Evolutionary conservation across 1,284 basidiomycete species (phyloP), one percentile per base, ranked within the genome.

Genomic region (Ceratobasidium sp.): DNA sequence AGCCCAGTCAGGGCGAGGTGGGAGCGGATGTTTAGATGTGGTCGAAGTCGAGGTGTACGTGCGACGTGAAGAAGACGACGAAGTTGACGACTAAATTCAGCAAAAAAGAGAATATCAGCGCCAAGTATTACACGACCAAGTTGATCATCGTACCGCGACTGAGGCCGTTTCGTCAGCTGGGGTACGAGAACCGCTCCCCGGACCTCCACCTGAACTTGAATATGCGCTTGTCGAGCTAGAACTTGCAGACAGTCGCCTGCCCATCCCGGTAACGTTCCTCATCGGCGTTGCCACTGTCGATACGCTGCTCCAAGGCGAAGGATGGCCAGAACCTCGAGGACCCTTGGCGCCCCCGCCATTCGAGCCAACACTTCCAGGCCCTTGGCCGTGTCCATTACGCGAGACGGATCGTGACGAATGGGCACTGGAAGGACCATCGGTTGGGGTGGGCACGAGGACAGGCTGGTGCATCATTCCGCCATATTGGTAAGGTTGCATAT

Each of bases 1-100:
- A 21, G 92, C 92, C 91, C 91, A 93, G 78, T 93, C 91, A 46
- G 91, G 91, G 72, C 91, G 85, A 3, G 90, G 82, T 12, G 91
- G 91, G 55, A 93, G 83, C 28, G 91, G 91, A 77, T 93, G 91
- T 77, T 89, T 87, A 41, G 89, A 89, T 1, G 90, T 89, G 0
- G 87, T 81, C 0, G 81, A 80, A 3, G 85, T 89, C 32, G 90
- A 91, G 0, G 89, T 90, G 76, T 86, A 91, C 8, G 90, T 90
- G 75, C 86, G 85, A 58, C 88, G 85, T 53, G 91, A 92, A 12
- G 90, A 91, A 1, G 91, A 92, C 2, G 91, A 92, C 1, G 88
- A 89, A 12, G 88, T 88, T 30, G 90, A 91, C 67, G 90, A 90
- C 62, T 50, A 32, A 61, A 52, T 65, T 39, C 39, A 41, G 73